Conservation (phyloP, 2,329 filamentous ascomycete species). For the Didymella pinodella region DNA sequence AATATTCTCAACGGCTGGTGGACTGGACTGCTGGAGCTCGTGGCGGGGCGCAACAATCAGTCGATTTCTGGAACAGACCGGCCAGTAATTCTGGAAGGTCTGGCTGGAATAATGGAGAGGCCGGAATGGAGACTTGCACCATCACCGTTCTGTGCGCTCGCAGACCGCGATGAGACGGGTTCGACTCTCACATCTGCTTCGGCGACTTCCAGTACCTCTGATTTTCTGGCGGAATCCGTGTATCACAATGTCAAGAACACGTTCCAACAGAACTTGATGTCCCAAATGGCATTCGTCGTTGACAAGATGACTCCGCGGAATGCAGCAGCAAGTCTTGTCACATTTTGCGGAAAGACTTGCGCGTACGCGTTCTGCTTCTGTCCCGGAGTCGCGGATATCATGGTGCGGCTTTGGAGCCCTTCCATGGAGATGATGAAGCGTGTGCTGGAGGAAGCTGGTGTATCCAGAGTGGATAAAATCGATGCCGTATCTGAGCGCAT, state of each 20-base stretch:
- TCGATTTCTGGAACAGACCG: constrained; percentile 85
- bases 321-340: constrained; percentile 70
- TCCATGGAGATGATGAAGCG: constrained; percentile 74
- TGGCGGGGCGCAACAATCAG: constrained; percentile 77
- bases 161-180: constrained; percentile 60
- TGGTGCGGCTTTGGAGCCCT: constrained; percentile 82
- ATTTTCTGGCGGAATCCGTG: constrained; percentile 77
- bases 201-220: constrained; percentile 66
- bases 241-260: constrained; percentile 89
- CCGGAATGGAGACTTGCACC: constrained; percentile 84
- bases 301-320: constrained; percentile 86
- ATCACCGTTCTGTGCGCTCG: constrained; percentile 70
- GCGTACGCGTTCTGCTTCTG: constrained; percentile 95
- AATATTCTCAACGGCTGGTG: constrained; percentile 91
- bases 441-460: constrained; percentile 72
- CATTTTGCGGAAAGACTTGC: constrained; percentile 88
- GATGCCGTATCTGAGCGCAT: constrained; percentile 66
- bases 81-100: constrained; percentile 78
- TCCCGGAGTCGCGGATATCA: constrained; percentile 81
- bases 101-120: constrained; percentile 83
- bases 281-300: constrained; percentile 86
- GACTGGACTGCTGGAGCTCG: constrained; percentile 80
- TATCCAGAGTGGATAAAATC: constrained; percentile 62
- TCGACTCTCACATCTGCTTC: constrained; percentile 63
- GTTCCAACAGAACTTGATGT: constrained; percentile 80